Conservation (phyloP, 2,329 filamentous ascomycete species). For the Ophiostoma populinum region DNA sequence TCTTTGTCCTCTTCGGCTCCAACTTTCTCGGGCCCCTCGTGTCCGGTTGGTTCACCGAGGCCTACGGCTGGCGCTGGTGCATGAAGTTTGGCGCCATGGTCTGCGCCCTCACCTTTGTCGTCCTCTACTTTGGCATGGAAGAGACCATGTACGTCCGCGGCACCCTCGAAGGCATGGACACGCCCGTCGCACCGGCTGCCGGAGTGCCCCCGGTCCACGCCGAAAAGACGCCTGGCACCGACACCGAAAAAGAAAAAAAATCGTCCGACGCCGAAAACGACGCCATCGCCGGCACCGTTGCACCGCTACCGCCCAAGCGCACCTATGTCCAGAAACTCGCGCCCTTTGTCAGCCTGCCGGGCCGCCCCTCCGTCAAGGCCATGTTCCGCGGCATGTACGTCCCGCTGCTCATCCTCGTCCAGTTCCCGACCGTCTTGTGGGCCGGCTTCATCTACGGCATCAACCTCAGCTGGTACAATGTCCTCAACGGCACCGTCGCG, state of each 20-base stretch:
- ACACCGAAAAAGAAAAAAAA: not conserved
- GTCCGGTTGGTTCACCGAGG: constrained; percentile 30
- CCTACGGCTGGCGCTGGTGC: constrained; percentile 31
- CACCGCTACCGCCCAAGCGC: not conserved
- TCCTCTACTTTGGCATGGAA: constrained; percentile 41
- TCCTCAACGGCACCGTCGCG: constrained; percentile 14
- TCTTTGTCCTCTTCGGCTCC: constrained; percentile 24
- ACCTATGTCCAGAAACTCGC: constrained; percentile 2
- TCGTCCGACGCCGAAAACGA: too few species aligned
- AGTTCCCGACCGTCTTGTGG: constrained; percentile 9
- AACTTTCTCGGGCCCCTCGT: constrained; percentile 30
- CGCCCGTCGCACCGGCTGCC: too few species aligned
- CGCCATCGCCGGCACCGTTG: not conserved
- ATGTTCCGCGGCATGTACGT: constrained; percentile 10
- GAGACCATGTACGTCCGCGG: constrained; percentile 37
- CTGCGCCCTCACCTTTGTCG: constrained; percentile 26
- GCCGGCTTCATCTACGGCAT: constrained; percentile 14
- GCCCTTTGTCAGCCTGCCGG: constrained; percentile 5
- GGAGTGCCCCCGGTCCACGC: too few species aligned
- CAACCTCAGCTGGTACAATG: constrained; percentile 16
- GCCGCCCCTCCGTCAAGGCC: constrained; percentile 11
- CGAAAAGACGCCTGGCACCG: too few species aligned
- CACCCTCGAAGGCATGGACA: constrained; percentile 16
- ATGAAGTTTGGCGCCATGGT: constrained; percentile 39
- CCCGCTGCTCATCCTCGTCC: constrained; percentile 5